phyloP scores from a whole-genome alignment of 2,329 filamentous ascomycete genomes.

The Clonostachys chloroleuca region DNA sequence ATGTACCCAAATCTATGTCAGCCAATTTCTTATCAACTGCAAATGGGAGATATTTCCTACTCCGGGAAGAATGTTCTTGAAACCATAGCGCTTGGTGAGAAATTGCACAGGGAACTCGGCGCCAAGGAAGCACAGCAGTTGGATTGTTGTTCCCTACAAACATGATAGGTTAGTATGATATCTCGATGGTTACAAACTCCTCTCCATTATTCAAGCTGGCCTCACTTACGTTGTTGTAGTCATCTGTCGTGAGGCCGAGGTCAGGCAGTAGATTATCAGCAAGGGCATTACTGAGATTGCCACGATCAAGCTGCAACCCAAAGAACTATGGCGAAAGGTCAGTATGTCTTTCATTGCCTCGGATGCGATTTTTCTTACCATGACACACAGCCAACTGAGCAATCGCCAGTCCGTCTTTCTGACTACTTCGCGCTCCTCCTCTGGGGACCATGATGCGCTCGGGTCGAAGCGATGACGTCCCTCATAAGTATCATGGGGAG shows the following conservation, averaged over 20 bases:
- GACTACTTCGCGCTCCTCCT: slow-evolving; percentile 51
- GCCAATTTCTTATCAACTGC: not conserved
- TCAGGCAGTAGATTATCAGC: slow-evolving; percentile 59
- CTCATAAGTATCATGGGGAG: slow-evolving; percentile 27
- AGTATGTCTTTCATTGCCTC: slow-evolving; percentile 12
- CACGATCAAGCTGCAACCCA: slow-evolving; percentile 58
- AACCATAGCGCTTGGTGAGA: slow-evolving; percentile 52
- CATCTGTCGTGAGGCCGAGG: slow-evolving; percentile 37
- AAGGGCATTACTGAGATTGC: slow-evolving; percentile 58
- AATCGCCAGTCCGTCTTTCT: slow-evolving; percentile 43
- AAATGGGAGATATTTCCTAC: slow-evolving; percentile 6
- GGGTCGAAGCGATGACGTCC: slow-evolving; percentile 35
- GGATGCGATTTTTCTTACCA: slow-evolving; percentile 16
- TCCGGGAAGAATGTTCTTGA: slow-evolving; percentile 48
- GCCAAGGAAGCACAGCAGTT: slow-evolving; percentile 46
- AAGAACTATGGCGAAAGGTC: slow-evolving; percentile 40
- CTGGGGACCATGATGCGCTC: slow-evolving; percentile 41
- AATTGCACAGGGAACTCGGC: slow-evolving; percentile 57
- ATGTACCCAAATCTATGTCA: not conserved
- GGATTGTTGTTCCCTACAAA: slow-evolving; percentile 44
- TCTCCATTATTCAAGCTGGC: not conserved
- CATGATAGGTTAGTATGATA: not conserved
- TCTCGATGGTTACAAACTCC: not conserved
- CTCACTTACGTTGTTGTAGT: slow-evolving; percentile 47
- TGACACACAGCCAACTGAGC: slow-evolving; percentile 34